Evolutionary conservation across 306 rosid species (phyloP), one percentile per base, ranked within the genome.

Genomic region (Mimosa bimucronata): DNA sequence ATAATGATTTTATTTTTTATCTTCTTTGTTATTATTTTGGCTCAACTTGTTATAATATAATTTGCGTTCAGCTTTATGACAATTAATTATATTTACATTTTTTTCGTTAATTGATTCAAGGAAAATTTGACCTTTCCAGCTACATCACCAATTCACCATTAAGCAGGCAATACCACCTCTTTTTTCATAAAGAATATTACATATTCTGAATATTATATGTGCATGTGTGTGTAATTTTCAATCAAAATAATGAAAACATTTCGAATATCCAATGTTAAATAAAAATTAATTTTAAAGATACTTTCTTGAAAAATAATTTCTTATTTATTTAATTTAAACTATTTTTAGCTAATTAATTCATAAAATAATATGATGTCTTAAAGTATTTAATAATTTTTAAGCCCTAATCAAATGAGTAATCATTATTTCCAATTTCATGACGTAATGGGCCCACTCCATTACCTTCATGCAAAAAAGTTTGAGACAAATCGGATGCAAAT

Each of bases 371-470:
- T 46, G 53, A 15, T 46, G 8, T 46, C 53, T 46, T 46, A 5
- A 15, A 15, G 7, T 46, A 45, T 45, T 45, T 45, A 46, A 15
- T 46, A 15, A 46, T 46, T 46, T 1, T 15, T 15, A 5, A 1
- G n/a, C 53, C 7, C 7, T 15, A 46, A 15, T 46, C 16, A 46
- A 46, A 15, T 15, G 4, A 46, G 16, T 46, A 46, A 79, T 62
- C 83, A 86, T 82, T 84, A 87, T 82, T 87, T 81, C 57, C 80
- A 66, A 13, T 80, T 79, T 71, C 81, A 75, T 82, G 86, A 71
- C 74, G 75, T 67, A 25, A 61, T 76, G 75, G 80, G 4, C 83
- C 86, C 86, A 74, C 83, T 13, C 58, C 58, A 19, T 50, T 3
- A 6, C 23, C 58, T 55, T 9, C 14, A 23, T 2, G 62, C 28